phyloP scores from a whole-genome alignment of 495 filamentous ascomycete genomes.

The Penicillium atrosanguineum region DNA sequence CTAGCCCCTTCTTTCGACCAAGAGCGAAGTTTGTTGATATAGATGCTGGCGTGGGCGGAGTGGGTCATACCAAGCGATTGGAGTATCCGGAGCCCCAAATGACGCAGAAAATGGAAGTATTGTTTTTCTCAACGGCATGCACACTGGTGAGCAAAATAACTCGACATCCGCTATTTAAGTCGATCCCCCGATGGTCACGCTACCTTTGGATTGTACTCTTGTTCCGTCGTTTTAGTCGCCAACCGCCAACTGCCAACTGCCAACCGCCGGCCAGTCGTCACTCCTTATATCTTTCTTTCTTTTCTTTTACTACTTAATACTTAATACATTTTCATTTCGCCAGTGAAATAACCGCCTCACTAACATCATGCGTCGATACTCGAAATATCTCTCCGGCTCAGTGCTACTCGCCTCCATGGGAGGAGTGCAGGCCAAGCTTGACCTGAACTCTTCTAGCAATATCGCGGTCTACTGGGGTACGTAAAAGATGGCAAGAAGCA shows the following conservation, averaged over 20 bases:
- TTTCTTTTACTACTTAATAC: constrained; percentile 5
- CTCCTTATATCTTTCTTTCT: constrained; percentile 4
- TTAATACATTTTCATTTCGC: background rate
- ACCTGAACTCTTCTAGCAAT: constrained; percentile 45
- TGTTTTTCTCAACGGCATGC: constrained; percentile 21
- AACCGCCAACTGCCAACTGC: background rate
- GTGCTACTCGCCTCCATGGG: constrained; percentile 29
- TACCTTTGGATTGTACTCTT: background rate
- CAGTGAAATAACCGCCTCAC: background rate
- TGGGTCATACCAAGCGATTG: constrained; percentile 19
- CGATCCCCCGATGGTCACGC: background rate
- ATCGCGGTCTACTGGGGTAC: constrained; percentile 64
- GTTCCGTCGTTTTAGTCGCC: constrained; percentile 9
- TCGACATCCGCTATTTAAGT: constrained; percentile 20
- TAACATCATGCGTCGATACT: constrained; percentile 26
- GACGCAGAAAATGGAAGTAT: constrained; percentile 9
- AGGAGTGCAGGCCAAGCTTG: constrained; percentile 40
- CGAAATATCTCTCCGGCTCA: constrained; percentile 24
- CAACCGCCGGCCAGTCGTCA: constrained; percentile 8
- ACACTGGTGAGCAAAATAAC: constrained; percentile 15
- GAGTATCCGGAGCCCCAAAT: constrained; percentile 4
- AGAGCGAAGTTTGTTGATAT: background rate
- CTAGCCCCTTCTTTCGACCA: background rate
- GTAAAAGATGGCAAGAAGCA: background rate
- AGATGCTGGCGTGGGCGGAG: constrained; percentile 10